A percentile compares a stretch with the other conserved stretches of the same genome.
Conservation (phyloP, 2,329 filamentous ascomycete species). For the Tricladium varicosporioides region DNA sequence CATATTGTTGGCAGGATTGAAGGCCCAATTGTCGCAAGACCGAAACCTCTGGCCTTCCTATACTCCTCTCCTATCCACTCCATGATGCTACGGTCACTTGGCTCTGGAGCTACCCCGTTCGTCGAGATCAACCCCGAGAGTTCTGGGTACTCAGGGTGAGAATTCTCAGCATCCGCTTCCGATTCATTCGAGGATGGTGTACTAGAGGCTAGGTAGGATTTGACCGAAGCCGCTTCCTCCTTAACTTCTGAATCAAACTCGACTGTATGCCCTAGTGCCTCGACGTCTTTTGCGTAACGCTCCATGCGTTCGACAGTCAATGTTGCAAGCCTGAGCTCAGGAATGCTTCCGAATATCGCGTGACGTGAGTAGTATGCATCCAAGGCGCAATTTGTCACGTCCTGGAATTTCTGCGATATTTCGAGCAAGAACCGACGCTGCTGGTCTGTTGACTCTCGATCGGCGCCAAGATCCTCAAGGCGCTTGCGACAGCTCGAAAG, state of each 20-base stretch:
- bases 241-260: slow-evolving; percentile 5
- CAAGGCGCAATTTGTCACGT: slow-evolving; percentile 12
- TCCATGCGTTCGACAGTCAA: slow-evolving; percentile 11
- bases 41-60: slow-evolving; percentile 12
- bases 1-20: slow-evolving; percentile 15
- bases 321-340: slow-evolving; percentile 12
- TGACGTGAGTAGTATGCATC: slow-evolving; percentile 14
- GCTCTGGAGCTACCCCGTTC: not conserved
- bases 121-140: not conserved
- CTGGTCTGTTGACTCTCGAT: slow-evolving; percentile 7
- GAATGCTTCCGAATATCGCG: slow-evolving; percentile 2
- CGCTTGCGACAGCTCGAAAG: slow-evolving; percentile 1
- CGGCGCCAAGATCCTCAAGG: slow-evolving; percentile 7
- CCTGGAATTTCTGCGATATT: slow-evolving; percentile 13
- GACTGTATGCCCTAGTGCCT: slow-evolving; percentile 12
- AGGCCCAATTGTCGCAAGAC: slow-evolving; percentile 9
- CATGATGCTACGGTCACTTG: slow-evolving; percentile 1
- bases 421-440: slow-evolving; percentile 12
- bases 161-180: not conserved
- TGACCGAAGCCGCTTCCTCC: not conserved
- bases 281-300: slow-evolving; percentile 9
- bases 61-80: slow-evolving; percentile 14
- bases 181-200: not conserved
- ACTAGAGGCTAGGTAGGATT: not conserved
- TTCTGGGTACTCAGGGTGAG: not conserved